A percentile compares a stretch with the other conserved stretches of the same genome.
phyloP scores from a whole-genome alignment of 176 grass and related monocot genomes.

The Bonia amplexicaulis region DNA sequence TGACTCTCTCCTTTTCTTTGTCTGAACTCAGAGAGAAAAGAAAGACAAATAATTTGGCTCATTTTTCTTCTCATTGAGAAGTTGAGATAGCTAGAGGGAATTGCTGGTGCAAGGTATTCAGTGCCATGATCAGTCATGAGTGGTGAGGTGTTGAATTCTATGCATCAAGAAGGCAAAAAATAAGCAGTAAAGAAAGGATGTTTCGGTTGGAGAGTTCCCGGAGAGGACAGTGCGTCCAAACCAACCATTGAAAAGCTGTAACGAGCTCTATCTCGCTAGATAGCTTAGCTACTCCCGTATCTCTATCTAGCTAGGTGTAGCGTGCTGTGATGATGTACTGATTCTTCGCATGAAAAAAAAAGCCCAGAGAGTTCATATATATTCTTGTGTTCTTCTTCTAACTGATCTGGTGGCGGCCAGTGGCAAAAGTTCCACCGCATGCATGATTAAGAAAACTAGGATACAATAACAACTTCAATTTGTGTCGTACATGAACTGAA shows the following conservation, averaged over 20 bases:
- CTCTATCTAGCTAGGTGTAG: background rate
- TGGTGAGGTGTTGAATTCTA: slow-evolving; percentile 63
- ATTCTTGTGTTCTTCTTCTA: background rate
- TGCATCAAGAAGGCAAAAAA: slow-evolving; percentile 14
- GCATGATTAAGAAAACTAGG: background rate
- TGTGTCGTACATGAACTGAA: background rate
- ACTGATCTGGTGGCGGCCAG: background rate
- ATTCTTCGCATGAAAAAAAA: background rate
- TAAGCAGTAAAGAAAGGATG: slow-evolving; percentile 28
- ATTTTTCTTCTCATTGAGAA: background rate
- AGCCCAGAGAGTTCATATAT: background rate
- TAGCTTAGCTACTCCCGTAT: background rate
- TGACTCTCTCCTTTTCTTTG: background rate
- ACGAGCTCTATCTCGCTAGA: background rate
- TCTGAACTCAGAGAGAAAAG: background rate
- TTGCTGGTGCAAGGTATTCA: slow-evolving; percentile 68
- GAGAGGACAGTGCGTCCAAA: slow-evolving; percentile 43
- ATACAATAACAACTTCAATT: background rate
- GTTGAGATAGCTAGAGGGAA: background rate
- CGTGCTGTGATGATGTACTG: background rate
- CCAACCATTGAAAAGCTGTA: slow-evolving; percentile 49
- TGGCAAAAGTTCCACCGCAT: background rate
- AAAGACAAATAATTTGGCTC: background rate
- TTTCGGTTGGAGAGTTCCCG: slow-evolving; percentile 46
- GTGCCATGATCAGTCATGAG: slow-evolving; percentile 65